A percentile compares a stretch with the other conserved stretches of the same genome.
These are phyloP conservation scores for Penicillium nucicola DNA, from an alignment of 495 filamentous ascomycete species.

Conservation along the genomic window DNA sequence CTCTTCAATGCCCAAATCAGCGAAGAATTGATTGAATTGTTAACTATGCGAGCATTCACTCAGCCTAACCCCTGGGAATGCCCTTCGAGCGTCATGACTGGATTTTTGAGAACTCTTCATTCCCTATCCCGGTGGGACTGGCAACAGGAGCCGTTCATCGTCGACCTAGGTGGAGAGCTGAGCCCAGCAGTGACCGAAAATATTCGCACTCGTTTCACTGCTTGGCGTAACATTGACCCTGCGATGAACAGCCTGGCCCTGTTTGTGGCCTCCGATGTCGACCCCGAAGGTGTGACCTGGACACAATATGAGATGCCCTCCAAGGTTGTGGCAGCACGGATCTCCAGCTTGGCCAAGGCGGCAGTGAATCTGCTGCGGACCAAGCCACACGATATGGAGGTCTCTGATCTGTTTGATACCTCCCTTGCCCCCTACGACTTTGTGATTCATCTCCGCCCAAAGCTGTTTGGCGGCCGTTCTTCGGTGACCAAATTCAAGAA, in stretches of 20 bases:
- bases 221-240: slow-evolving; percentile 79
- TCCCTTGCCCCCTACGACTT: slow-evolving; percentile 79
- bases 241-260: slow-evolving; percentile 77
- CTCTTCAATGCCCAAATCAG: slow-evolving; percentile 71
- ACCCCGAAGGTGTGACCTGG: slow-evolving; percentile 74
- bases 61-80: slow-evolving; percentile 76
- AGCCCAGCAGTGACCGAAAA: slow-evolving; percentile 45
- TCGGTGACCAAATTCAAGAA: slow-evolving; percentile 66
- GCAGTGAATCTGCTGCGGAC: slow-evolving; percentile 60
- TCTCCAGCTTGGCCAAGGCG: slow-evolving; percentile 75
- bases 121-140: slow-evolving; percentile 88
- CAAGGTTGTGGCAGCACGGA: slow-evolving; percentile 79
- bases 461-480: slow-evolving; percentile 29
- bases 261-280: slow-evolving; percentile 78
- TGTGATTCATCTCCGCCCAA: slow-evolving; percentile 64
- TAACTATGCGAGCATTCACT: slow-evolving; percentile 72
- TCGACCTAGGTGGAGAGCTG: slow-evolving; percentile 66
- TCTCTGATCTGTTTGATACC: slow-evolving; percentile 62
- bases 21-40: slow-evolving; percentile 79
- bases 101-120: slow-evolving; percentile 74
- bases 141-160: slow-evolving; percentile 73
- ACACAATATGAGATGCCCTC: slow-evolving; percentile 65
- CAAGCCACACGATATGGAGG: slow-evolving; percentile 53
- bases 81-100: slow-evolving; percentile 75
- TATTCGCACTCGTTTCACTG: slow-evolving; percentile 69